A percentile compares a stretch with the other conserved stretches of the same genome.
Conservation (phyloP, 768 basidiomycete species). For the Tylopilus balloui region DNA sequence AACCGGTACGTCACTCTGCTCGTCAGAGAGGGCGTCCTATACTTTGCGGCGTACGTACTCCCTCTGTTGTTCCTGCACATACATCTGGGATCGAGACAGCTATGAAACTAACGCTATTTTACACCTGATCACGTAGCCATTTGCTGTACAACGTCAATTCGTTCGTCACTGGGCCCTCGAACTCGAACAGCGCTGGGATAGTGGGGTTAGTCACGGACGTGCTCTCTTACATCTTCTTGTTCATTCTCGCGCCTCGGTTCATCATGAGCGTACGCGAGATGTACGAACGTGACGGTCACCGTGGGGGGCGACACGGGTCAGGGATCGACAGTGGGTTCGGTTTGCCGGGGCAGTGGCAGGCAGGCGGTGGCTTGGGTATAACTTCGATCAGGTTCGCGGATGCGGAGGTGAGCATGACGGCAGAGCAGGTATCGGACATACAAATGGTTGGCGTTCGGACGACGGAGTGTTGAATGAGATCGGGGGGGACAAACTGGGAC, state of each 20-base stretch:
- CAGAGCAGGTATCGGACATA: neutral
- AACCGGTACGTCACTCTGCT: neutral
- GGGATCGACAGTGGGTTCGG: neutral
- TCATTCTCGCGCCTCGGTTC: conserved; percentile 16
- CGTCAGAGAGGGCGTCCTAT: neutral
- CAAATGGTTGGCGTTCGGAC: neutral
- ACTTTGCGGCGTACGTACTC: neutral
- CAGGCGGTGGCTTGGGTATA: neutral
- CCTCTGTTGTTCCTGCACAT: neutral
- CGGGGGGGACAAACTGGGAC: no score
- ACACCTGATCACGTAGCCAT: neutral
- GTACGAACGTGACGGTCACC: neutral
- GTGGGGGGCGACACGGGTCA: neutral
- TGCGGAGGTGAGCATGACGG: neutral
- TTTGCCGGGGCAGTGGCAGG: neutral
- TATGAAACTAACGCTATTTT: no score
- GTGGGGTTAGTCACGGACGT: neutral
- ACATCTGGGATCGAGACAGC: no score
- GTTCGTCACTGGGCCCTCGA: neutral
- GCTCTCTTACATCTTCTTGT: conserved; percentile 1
- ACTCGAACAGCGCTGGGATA: neutral
- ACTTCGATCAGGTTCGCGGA: neutral
- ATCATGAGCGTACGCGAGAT: conserved; percentile 16
- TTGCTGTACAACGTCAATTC: neutral
- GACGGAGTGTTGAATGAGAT: neutral